Evolutionary conservation across 164 flowering plant genomes (phyloP).

Genomic region (Vitis rotundifolia): DNA sequence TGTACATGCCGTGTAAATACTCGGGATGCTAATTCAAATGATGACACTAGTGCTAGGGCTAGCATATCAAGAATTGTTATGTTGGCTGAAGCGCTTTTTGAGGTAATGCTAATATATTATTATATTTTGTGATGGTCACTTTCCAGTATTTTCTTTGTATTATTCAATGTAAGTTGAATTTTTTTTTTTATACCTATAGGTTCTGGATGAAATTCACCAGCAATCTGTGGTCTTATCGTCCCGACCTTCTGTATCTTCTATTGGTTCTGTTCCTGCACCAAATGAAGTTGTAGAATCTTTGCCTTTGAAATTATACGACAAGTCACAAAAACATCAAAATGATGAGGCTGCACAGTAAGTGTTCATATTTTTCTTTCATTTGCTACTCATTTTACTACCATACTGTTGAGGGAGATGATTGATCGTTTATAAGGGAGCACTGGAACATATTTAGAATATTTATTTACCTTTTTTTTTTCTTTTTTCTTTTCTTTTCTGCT

Average conservation of each 20-base stretch:
- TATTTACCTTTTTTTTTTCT: not conserved
- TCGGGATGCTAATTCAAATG: constrained; percentile 49
- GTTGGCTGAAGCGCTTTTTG: constrained; percentile 97
- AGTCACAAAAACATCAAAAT: constrained; percentile 48
- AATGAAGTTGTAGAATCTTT: constrained; percentile 82
- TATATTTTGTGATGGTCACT: not conserved
- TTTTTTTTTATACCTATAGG: constrained; percentile 48
- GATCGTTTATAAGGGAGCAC: not conserved
- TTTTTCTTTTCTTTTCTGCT: not conserved
- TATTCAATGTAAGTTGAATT: constrained; percentile 21
- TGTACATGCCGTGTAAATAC: constrained; percentile 63
- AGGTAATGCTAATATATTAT: constrained; percentile 47
- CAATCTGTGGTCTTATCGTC: constrained; percentile 91
- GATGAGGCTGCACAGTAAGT: constrained; percentile 92
- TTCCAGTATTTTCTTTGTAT: not conserved
- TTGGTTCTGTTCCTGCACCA: constrained; percentile 96
- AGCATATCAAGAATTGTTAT: constrained; percentile 96
- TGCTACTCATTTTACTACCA: not conserved
- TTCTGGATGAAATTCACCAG: constrained; percentile 99
- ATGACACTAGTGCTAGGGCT: constrained; percentile 76
- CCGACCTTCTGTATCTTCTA: constrained; percentile 77
- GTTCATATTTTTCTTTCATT: not conserved
- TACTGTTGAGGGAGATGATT: not conserved
- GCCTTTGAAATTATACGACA: constrained; percentile 63
- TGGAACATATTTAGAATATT: not conserved